Evolutionary conservation across 2,329 filamentous ascomycete genomes (phyloP).

Genomic region (Penicillium sp.): DNA sequence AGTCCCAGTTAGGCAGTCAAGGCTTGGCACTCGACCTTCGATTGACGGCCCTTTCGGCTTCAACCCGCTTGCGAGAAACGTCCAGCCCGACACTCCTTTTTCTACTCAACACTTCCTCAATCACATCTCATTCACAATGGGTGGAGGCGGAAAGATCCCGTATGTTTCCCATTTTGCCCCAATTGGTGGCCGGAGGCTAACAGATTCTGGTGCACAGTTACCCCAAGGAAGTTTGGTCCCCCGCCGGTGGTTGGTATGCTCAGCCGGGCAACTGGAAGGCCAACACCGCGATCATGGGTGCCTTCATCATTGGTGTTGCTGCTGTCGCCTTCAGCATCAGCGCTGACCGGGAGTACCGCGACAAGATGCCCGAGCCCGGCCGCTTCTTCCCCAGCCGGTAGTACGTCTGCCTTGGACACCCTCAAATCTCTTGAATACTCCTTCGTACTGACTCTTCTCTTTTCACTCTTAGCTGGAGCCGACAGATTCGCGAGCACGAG

Average conservation of each 20-base stretch:
- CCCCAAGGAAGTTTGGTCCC: constrained; percentile 99
- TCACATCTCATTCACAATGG: constrained; percentile 55
- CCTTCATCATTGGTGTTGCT: constrained; percentile 70
- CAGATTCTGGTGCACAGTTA: constrained; percentile 64
- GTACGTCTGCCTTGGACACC: constrained; percentile 58
- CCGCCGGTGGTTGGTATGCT: constrained; percentile 94
- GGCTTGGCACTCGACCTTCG: constrained; percentile 39
- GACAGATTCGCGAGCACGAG: constrained; percentile 73
- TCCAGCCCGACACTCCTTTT: constrained; percentile 34
- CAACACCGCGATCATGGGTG: constrained; percentile 81
- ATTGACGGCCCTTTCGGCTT: constrained; percentile 42
- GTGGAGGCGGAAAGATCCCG: constrained; percentile 80
- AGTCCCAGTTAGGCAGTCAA: constrained; percentile 33
- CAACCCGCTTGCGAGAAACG: constrained; percentile 34
- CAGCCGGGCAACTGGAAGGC: constrained; percentile 93
- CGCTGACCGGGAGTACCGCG: constrained; percentile 73
- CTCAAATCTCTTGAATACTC: constrained; percentile 10
- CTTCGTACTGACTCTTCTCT: constrained; percentile 28
- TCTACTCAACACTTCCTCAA: constrained; percentile 29
- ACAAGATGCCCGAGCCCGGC: constrained; percentile 75
- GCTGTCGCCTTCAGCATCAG: constrained; percentile 74
- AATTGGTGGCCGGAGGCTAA: constrained; percentile 29
- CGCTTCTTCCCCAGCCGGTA: constrained; percentile 85
- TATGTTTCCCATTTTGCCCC: constrained; percentile 57
- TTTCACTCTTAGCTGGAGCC: constrained; percentile 66